These are phyloP conservation scores for Uronychia setigera DNA, from an alignment of 73 alveolate genomes.

Conservation along the genomic window DNA sequence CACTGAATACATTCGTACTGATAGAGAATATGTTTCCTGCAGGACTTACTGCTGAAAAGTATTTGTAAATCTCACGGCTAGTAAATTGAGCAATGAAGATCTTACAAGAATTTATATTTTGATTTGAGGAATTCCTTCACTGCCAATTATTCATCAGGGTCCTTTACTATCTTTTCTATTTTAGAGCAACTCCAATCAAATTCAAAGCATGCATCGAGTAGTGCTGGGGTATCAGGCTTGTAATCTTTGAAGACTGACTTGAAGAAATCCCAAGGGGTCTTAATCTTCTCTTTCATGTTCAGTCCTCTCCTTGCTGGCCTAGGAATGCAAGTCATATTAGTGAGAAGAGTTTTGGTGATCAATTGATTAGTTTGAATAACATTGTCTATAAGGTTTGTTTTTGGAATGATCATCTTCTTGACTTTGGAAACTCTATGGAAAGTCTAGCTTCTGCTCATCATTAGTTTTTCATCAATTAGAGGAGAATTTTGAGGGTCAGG, in stretches of 20 bases:
- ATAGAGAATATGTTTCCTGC: constrained; percentile 58
- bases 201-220: constrained; percentile 81
- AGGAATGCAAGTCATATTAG: constrained; percentile 55
- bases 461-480: too few species aligned
- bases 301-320: constrained; percentile 51
- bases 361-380: constrained; percentile 39
- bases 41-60: constrained; percentile 67
- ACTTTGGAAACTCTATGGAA: background rate
- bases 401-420: constrained; percentile 40
- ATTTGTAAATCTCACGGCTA: constrained; percentile 66
- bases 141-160: constrained; percentile 27
- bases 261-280: constrained; percentile 75
- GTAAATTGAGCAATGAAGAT: background rate
- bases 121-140: constrained; percentile 30
- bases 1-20: constrained; percentile 63
- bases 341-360: constrained; percentile 48
- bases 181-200: constrained; percentile 78
- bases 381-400: constrained; percentile 55
- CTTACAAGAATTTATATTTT: constrained; percentile 32
- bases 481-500: too few species aligned
- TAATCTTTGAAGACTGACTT: constrained; percentile 82
- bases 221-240: constrained; percentile 72
- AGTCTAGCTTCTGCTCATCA: constrained; percentile 3
- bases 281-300: constrained; percentile 36
- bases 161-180: constrained; percentile 50